Base-by-base conservation (phyloP, 208 protist species). In the Acanthamoeba sp. region DNA sequence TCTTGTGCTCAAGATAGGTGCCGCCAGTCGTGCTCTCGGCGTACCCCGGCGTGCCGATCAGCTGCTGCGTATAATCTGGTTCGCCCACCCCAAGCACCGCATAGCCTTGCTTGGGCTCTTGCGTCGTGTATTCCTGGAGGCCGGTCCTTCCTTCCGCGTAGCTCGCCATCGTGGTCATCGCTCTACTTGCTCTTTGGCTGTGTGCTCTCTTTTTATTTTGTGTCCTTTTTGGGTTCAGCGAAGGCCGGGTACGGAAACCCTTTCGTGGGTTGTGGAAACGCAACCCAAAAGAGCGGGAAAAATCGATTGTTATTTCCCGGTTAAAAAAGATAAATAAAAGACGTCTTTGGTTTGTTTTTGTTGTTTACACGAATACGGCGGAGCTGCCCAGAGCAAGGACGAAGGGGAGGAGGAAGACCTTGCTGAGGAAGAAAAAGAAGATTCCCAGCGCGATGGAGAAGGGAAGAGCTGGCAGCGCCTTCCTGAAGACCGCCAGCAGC, bases 381-480 rank as follows among this genome's bases (percentile, higher is more conserved):
- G 36, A 20, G 34, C 12, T 27, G 50, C 64, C 76, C 20, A 95
- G 14, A 50, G n/a, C 42, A 2, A 66, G 29, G 12, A 95, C 34
- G 62, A 97, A 96, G 45, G 96, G 97, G 7, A n/a, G 38, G 29
- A 97, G 20, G 64, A 97, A 94, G 24, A 94, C 64, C 16, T 50
- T 50, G n/a, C 96, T 96, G 34, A 94, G 6, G 95, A 97, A 98
- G 94, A 95, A 98, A 80, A 97, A 97, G 50, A 95, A 2, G 36
- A 97, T 96, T 36, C 97, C 97, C 48, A 97, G 78, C 20, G 76
- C 84, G 78, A 98, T 98, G 20, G 95, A 97, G 16, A 98, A 96
- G 29, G 97, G 97, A 48, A 98, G 94, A 20, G 97, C 97, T 4
- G 97, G 97, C 64, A 98, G 95, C 10, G 97, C 97, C 57, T 95